Evolutionary conservation across 129 eudicot genomes (phyloP).

Genomic region (Lonicera japonica): DNA sequence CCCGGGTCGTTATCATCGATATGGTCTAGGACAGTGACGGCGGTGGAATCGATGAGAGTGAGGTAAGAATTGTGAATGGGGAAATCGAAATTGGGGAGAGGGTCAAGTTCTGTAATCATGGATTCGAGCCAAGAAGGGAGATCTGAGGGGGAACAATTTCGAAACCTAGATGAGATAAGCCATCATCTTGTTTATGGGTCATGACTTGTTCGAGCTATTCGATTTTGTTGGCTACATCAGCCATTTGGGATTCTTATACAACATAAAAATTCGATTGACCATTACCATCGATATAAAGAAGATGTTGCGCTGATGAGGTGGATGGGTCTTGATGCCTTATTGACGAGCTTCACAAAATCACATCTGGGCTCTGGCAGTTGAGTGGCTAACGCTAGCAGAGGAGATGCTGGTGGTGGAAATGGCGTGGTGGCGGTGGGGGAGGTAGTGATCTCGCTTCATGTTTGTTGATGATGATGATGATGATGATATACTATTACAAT

Average conservation of each 20-base stretch:
- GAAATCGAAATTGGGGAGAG: constrained; percentile 1
- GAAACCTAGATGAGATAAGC: constrained; percentile 34
- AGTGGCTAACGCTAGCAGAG: constrained; percentile 1
- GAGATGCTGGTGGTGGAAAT: constrained; percentile 23
- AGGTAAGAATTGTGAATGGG: background rate
- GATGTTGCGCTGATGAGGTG: constrained; percentile 48
- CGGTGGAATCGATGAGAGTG: background rate
- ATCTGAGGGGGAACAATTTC: constrained; percentile 76
- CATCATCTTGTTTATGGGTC: constrained; percentile 34
- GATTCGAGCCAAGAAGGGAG: constrained; percentile 58
- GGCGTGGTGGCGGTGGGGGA: constrained; percentile 16
- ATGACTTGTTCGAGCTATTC: constrained; percentile 56
- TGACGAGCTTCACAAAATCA: no score
- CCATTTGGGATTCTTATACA: no score
- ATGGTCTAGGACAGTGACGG: constrained; percentile 3
- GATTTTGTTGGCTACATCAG: constrained; percentile 67
- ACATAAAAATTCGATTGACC: no score
- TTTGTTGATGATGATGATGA: no score
- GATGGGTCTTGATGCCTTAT: no score
- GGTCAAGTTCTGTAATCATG: constrained; percentile 51
- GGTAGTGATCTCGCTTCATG: constrained; percentile 30
- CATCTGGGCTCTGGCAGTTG: constrained; percentile 23
- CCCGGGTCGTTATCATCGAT: constrained; percentile 40
- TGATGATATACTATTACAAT: no score
- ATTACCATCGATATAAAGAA: no score